Evolutionary conservation across 805 yeast species (phyloP), one percentile per base, ranked within the genome.

Genomic region (Ogataea degrootiae): DNA sequence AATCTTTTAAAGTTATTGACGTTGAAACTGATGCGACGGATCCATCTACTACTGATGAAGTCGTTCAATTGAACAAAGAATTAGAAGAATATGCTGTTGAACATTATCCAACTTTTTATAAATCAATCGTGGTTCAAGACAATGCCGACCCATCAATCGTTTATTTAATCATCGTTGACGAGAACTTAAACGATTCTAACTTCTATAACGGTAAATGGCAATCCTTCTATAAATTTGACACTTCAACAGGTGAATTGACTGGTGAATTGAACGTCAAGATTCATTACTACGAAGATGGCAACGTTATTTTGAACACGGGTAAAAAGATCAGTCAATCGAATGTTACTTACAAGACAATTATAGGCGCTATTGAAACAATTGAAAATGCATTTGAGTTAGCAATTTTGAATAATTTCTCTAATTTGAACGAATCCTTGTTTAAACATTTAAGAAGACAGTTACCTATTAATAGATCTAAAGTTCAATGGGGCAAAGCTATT

Each of bases 211-310:
- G 98, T 7, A 79, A 82, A 62, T 90, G 97, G 97, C 77, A 72
- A 45, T 83, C 96, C 1, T 69, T 71, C 50, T 90, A 88, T 66
- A 60, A 68, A 6, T 70, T 77, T 48, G 63, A 74, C 56, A 33
- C 55, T 3, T 50, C 61, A 1, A 51, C 61, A 0, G 60, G 63
- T 0, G 45, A 62, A 6, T 51, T 86, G 15, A 55, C 54, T 3
- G 96, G 96, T 5, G 61, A 63, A 6, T 74, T 88, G 34, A 66
- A 64, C 19, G 75, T 90, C 33, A 91, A 87, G 54, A 85, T 91
- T 37, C 99, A 92, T 66, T 94, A 91, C 66, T 94, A 79, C 63
- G 99, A 92, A 68, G 98, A 92, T 57, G 99, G 99, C 31, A 92
- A 92, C 60, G 98, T 92, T 17, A 76, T 92, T 44, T 77, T 94